Base-by-base conservation (phyloP, 2,329 filamentous ascomycete genomes). In the Aspergillus ochraceoroseus region DNA sequence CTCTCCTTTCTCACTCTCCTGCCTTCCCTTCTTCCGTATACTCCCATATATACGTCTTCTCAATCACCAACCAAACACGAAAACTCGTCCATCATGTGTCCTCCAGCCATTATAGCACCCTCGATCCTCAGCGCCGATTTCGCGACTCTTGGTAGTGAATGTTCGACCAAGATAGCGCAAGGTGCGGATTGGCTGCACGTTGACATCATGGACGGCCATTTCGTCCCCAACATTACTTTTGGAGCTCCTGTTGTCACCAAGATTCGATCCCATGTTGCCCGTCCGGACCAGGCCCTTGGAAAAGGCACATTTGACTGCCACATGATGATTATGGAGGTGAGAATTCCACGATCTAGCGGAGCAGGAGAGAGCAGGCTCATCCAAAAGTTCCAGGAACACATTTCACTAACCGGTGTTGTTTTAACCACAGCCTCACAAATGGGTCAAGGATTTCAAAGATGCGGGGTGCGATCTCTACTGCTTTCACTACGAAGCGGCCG, bases 101-200 rank as follows among this genome's bases (percentile, higher is more conserved):
- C 90, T 15, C 80, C 83, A 48, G 85, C 92, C 32, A 95, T 98
- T 65, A 95, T 98, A 58, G 90, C 90, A 11, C 92, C 92, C 19
- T 96, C 90, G n/a, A 96, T 98, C 57, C 82, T 98, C 46, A 94
- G 89, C 59, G 90, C 90, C 52, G 90, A 98, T 75, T 98, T 98
- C 70, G 89, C 81, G 59, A 76, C 83, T 51, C 78, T 98, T 43
- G 89, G 90, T 56, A 77, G 80, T 58, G 90, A 87, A 65, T 98
- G 92, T 71, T 79, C 80, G 36, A 78, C 79, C 57, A 95, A 89
- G 44, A 95, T 98, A 58, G 75, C 77, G 36, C 79, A 89, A 52
- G 87, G 88, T 43, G 87, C 88, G 51, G 87, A 95, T 73, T 94
- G 87, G 85, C 77, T 94, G 55, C 87, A 95, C 69, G 84, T 95